A percentile compares a stretch with the other conserved stretches of the same genome.
Evolutionary conservation across 768 basidiomycete genomes (phyloP).

Genomic region (Pleurotus platypus): DNA sequence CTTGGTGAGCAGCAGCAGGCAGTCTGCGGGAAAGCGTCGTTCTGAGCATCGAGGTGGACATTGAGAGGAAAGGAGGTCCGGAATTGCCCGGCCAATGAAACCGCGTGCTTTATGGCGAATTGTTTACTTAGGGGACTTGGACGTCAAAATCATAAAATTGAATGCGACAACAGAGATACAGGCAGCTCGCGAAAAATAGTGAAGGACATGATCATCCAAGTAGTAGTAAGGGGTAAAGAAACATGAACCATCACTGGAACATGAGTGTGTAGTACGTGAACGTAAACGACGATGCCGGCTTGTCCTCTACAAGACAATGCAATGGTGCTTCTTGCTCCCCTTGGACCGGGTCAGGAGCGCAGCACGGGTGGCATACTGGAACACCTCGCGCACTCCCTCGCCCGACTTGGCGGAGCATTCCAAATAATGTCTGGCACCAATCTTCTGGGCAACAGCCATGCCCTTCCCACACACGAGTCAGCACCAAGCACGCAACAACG

Average conservation of each 20-base stretch:
- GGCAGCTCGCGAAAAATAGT: background rate
- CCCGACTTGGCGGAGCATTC: slow-evolving; percentile 97
- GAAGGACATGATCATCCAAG: background rate
- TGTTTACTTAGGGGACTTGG: too few relatives aligned
- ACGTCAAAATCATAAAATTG: slow-evolving; percentile 3
- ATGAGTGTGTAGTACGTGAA: background rate
- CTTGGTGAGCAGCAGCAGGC: slow-evolving; percentile 35
- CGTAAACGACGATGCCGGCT: slow-evolving; percentile 6
- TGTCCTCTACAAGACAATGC: slow-evolving; percentile 26
- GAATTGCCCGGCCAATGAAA: too few relatives aligned
- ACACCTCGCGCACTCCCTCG: slow-evolving; percentile 96
- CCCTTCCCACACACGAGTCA: slow-evolving; percentile 51
- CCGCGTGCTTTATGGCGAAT: too few relatives aligned
- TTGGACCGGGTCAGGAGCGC: slow-evolving; percentile 68
- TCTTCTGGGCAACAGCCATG: slow-evolving; percentile 93
- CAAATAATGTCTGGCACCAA: slow-evolving; percentile 93
- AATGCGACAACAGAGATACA: background rate
- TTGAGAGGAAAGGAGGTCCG: background rate
- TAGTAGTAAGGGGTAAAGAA: background rate
- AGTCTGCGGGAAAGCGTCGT: slow-evolving; percentile 43
- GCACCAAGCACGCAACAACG: slow-evolving; percentile 1
- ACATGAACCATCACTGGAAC: background rate
- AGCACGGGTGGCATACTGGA: slow-evolving; percentile 94
- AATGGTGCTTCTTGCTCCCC: slow-evolving; percentile 36
- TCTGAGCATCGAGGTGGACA: slow-evolving; percentile 30